These are phyloP conservation scores for Ceratocystis destructans DNA, from an alignment of 2,329 filamentous ascomycete species.

Conservation along the genomic window DNA sequence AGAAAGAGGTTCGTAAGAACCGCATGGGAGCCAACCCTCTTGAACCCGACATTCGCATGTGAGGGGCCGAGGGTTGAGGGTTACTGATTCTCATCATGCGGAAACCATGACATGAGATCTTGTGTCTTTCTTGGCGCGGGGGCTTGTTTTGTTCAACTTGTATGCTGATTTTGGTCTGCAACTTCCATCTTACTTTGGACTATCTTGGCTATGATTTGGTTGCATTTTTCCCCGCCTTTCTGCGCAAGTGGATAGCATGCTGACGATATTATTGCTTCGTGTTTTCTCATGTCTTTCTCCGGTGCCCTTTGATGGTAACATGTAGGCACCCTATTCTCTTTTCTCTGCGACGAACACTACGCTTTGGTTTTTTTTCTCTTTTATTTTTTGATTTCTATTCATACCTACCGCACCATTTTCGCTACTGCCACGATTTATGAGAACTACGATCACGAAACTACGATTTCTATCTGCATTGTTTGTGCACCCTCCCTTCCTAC, in stretches of 20 bases:
- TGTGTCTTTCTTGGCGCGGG: neutral
- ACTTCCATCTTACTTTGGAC: neutral
- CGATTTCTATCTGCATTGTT: slow-evolving; percentile 7
- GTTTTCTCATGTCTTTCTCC: neutral
- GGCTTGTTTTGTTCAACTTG: neutral
- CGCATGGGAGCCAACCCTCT: slow-evolving; percentile 3
- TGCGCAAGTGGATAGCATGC: neutral
- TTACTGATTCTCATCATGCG: neutral
- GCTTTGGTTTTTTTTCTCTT: neutral
- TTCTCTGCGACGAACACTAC: neutral
- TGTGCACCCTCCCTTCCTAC: neutral
- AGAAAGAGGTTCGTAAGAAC: slow-evolving; percentile 9
- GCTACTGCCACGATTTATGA: slow-evolving; percentile 15
- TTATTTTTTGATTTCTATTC: slow-evolving; percentile 1
- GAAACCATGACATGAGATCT: neutral
- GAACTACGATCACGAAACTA: slow-evolving; percentile 13
- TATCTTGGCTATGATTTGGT: neutral
- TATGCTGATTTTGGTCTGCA: neutral
- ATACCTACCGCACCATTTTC: neutral
- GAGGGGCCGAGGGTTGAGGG: neutral
- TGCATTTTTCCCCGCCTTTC: neutral
- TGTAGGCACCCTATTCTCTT: neutral
- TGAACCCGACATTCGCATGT: slow-evolving; percentile 15
- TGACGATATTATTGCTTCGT: neutral
- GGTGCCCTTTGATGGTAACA: neutral